phyloP scores from a whole-genome alignment of 176 grass and related monocot genomes.

The Triticum aestivum region IWGSC_CS_RefSeq_v2.1 NC_057794.1:479276461-479276960 shows the following conservation, averaged over 20 bases:
- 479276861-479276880: neutral
- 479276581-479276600: no score
- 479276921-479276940: neutral
- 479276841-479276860: neutral
- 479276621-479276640: no score
- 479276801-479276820: conserved; percentile 16
- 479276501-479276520: neutral
- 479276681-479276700: no score
- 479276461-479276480: neutral
- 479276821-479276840: neutral
- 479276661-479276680: no score
- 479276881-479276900: neutral
- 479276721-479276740: no score
- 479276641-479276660: no score
- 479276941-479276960: neutral
- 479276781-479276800: conserved; percentile 26
- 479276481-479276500: neutral
- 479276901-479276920: neutral
- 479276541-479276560: neutral
- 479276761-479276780: neutral
- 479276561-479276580: no score
- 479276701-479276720: no score
- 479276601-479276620: no score
- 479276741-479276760: no score
- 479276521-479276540: neutral